Conservation (phyloP, 495 filamentous ascomycete species). For the Podospora pseudopauciseta region DNA sequence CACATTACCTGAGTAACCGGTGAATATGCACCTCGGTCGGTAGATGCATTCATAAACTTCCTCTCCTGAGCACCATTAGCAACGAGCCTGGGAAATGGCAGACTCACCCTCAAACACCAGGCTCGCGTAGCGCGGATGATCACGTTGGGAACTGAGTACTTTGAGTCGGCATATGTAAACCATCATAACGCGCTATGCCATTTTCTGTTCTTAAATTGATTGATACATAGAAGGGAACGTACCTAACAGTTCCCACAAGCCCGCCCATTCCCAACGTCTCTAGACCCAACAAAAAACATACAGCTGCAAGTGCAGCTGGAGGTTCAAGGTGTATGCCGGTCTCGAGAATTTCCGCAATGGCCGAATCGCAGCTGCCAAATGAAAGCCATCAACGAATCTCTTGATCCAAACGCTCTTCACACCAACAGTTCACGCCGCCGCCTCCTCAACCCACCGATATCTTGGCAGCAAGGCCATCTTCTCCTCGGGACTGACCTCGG, state of each 20-base stretch:
- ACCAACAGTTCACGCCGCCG: constrained; percentile 10
- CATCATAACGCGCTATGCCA: constrained; percentile 12
- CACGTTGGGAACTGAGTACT: not conserved
- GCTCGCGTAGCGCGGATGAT: not conserved
- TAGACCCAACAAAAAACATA: constrained; percentile 1
- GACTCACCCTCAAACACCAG: not conserved
- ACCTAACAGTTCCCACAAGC: constrained; percentile 10
- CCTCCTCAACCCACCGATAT: constrained; percentile 60
- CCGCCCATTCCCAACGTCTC: not conserved
- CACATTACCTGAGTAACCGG: too few relatives aligned
- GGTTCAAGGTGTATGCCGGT: not conserved
- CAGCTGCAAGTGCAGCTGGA: not conserved
- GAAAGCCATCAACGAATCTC: not conserved
- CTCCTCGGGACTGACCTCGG: constrained; percentile 79
- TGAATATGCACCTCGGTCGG: not conserved
- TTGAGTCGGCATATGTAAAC: not conserved
- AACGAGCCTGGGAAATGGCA: not conserved
- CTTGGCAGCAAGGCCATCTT: constrained; percentile 74
- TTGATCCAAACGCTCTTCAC: not conserved
- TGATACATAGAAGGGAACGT: constrained; percentile 17
- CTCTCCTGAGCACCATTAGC: not conserved
- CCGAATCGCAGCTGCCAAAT: not conserved
- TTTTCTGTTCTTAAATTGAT: constrained; percentile 16
- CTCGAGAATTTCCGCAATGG: not conserved
- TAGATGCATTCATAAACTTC: not conserved